Conservation (phyloP, 345 rosid genomes). For the Bruguiera gymnorhiza region DNA sequence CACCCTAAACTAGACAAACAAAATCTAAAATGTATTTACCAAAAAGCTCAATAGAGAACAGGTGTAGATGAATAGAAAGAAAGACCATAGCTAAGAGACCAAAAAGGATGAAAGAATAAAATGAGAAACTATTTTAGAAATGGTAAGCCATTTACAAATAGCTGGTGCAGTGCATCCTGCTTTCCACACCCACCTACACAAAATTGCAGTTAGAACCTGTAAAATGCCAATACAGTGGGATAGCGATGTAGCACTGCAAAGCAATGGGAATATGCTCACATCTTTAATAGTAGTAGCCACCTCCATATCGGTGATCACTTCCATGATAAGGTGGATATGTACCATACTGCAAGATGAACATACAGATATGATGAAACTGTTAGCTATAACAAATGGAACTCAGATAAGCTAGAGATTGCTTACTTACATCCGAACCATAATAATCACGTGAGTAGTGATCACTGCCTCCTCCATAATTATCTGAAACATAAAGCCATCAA, state of each 20-base stretch:
- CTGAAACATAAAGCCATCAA: slow-evolving; percentile 33
- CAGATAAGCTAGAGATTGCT: slow-evolving; percentile 9
- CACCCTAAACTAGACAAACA: slow-evolving; percentile 29
- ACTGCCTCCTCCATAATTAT: slow-evolving; percentile 34
- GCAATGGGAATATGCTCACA: slow-evolving; percentile 28
- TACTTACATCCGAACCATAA: slow-evolving; percentile 50
- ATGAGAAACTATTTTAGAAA: slow-evolving; percentile 18
- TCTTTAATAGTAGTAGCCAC: slow-evolving; percentile 39
- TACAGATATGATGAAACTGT: slow-evolving; percentile 8
- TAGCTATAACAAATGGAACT: slow-evolving; percentile 3
- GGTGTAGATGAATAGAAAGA: neutral
- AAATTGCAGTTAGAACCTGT: slow-evolving; percentile 12
- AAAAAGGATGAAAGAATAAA: slow-evolving; percentile 9
- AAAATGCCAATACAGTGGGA: neutral
- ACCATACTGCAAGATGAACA: slow-evolving; percentile 39
- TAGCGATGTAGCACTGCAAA: neutral
- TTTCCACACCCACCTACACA: slow-evolving; percentile 40
- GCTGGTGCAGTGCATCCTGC: slow-evolving; percentile 25
- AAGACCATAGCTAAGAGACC: slow-evolving; percentile 11
- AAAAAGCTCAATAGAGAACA: neutral
- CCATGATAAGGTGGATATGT: slow-evolving; percentile 40
- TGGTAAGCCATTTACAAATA: slow-evolving; percentile 34
- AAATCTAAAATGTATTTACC: slow-evolving; percentile 9
- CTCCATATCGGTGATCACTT: slow-evolving; percentile 41
- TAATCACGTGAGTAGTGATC: slow-evolving; percentile 42